Conservation (phyloP, 345 rosid genomes). For the Theobroma cacao region DNA sequence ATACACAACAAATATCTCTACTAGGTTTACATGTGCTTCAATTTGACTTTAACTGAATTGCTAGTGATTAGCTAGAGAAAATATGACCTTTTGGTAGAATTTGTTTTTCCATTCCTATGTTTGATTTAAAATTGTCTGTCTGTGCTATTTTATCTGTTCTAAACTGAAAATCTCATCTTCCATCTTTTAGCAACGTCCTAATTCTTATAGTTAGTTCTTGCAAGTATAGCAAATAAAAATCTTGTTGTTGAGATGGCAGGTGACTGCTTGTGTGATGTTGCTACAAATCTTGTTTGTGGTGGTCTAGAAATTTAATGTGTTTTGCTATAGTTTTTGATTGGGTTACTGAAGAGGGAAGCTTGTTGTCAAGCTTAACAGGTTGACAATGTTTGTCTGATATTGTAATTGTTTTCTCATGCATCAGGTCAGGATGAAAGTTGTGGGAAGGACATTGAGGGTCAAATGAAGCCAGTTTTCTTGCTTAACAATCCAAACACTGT, state of each 20-base stretch:
- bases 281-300: background rate
- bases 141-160: too few species aligned
- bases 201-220: background rate
- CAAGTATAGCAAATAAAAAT: background rate
- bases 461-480: constrained; percentile 32
- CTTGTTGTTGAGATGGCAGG: background rate
- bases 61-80: background rate
- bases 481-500: constrained; percentile 39
- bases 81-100: background rate
- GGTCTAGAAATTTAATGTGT: background rate
- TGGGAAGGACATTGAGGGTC: constrained; percentile 34
- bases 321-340: background rate
- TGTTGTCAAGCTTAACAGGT: background rate
- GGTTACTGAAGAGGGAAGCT: background rate
- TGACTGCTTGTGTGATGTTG: background rate
- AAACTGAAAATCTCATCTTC: too few species aligned
- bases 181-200: background rate
- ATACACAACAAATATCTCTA: background rate
- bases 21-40: background rate
- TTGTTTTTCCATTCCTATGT: too few species aligned
- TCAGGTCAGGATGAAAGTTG: constrained; percentile 48
- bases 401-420: background rate
- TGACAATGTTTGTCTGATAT: background rate
- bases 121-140: too few species aligned
- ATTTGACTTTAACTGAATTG: background rate